phyloP scores from a whole-genome alignment of 139 green algal genomes.

The Tetraselmis chui region DNA sequence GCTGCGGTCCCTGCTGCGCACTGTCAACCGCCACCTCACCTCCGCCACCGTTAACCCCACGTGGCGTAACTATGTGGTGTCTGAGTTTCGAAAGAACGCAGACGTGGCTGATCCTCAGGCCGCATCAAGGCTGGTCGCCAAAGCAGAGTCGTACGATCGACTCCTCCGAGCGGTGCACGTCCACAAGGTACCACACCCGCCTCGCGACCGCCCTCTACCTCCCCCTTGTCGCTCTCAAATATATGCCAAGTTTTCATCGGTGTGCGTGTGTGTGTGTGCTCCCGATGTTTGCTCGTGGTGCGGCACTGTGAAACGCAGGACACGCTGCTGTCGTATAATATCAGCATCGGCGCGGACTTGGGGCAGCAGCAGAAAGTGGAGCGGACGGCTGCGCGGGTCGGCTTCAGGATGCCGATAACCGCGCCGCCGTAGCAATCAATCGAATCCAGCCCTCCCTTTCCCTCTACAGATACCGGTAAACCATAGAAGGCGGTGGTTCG shows the following conservation, averaged over 20 bases:
- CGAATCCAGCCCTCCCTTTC: too few relatives aligned
- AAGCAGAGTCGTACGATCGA: background rate
- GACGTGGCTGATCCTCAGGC: background rate
- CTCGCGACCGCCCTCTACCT: background rate
- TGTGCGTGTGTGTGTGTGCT: too few relatives aligned
- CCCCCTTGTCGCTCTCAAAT: too few relatives aligned
- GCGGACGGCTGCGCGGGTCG: background rate
- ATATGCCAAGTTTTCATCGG: too few relatives aligned
- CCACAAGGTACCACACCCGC: background rate
- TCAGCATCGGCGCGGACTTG: background rate
- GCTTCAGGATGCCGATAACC: background rate
- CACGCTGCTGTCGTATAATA: background rate
- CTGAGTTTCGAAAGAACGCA: background rate
- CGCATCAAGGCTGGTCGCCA: background rate
- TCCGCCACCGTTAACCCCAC: background rate
- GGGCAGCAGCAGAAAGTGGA: background rate
- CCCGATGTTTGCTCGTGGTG: too few relatives aligned
- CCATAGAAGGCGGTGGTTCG: too few relatives aligned
- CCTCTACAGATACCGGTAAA: too few relatives aligned
- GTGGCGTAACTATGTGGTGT: background rate
- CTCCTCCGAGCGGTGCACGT: background rate
- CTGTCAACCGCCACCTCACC: background rate
- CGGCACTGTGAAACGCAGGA: too few relatives aligned
- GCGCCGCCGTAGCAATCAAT: background rate
- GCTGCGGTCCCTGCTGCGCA: background rate